Percentiles rank a stretch among this genome's conserved stretches.
Evolutionary conservation across 768 basidiomycete species (phyloP).

Genomic region (Tephrocybe rancida): DNA sequence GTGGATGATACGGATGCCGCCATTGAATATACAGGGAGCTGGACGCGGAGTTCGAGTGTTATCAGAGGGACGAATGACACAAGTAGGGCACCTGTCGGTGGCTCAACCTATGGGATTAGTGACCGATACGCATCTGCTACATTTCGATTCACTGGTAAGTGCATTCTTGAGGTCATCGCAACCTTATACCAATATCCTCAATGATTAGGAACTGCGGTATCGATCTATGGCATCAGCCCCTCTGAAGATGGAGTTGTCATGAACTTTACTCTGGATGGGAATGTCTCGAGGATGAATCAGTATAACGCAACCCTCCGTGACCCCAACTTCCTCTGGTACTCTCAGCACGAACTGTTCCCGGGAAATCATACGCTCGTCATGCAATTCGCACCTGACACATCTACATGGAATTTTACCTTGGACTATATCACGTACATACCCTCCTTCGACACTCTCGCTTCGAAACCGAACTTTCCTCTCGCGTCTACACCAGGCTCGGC

Average conservation of each 20-base stretch:
- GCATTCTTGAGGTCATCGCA: neutral
- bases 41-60: neutral
- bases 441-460: neutral
- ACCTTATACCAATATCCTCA: neutral
- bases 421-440: neutral
- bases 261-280: neutral
- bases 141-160: neutral
- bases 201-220: neutral
- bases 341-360: neutral
- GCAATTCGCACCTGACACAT: too few relatives aligned
- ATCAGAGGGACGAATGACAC: neutral
- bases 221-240: neutral
- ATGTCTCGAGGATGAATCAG: neutral
- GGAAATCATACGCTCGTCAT: neutral
- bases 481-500: neutral
- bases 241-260: neutral
- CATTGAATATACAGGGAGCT: neutral
- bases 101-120: neutral
- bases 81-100: neutral
- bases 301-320: neutral
- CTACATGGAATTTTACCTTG: neutral
- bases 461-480: neutral
- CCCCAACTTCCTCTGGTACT: neutral
- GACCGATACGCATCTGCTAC: neutral
- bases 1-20: neutral